Evolutionary conservation across 805 yeast species (phyloP).

Genomic region (Saccharomyces jurei): DNA sequence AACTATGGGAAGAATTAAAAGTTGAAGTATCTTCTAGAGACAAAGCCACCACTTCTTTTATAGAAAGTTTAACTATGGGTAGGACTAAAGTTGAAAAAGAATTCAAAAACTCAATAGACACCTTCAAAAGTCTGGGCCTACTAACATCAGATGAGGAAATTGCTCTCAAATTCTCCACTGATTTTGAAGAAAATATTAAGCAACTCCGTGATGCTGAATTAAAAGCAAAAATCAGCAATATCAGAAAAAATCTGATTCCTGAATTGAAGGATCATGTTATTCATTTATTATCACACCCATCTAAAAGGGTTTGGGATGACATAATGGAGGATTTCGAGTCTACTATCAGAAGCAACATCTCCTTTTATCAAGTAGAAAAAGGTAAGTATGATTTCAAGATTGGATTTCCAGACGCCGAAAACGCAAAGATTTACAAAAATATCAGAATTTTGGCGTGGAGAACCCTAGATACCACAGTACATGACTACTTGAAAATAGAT

Average conservation of each 20-base stretch:
- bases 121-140: constrained; percentile 26
- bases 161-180: constrained; percentile 9
- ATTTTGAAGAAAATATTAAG: constrained; percentile 26
- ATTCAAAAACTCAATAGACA: constrained; percentile 13
- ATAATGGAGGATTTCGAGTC: constrained; percentile 39
- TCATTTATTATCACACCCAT: constrained; percentile 43
- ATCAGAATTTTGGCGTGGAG: constrained; percentile 59
- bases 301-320: constrained; percentile 52
- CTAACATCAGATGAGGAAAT: constrained; percentile 1
- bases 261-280: constrained; percentile 45
- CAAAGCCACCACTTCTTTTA: constrained; percentile 26
- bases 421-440: constrained; percentile 33
- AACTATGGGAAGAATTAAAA: constrained; percentile 28
- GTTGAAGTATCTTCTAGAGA: constrained; percentile 21
- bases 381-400: constrained; percentile 50
- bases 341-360: constrained; percentile 26
- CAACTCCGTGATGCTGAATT: constrained; percentile 36
- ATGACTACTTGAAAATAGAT: constrained; percentile 58
- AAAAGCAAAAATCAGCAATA: constrained; percentile 34
- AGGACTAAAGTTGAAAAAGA: background rate
- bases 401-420: constrained; percentile 44
- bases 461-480: constrained; percentile 47
- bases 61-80: constrained; percentile 17
- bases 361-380: constrained; percentile 15
- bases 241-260: constrained; percentile 39